Evolutionary conservation across 2,329 filamentous ascomycete genomes (phyloP).

Genomic region (Tolypocladium amazonense): DNA sequence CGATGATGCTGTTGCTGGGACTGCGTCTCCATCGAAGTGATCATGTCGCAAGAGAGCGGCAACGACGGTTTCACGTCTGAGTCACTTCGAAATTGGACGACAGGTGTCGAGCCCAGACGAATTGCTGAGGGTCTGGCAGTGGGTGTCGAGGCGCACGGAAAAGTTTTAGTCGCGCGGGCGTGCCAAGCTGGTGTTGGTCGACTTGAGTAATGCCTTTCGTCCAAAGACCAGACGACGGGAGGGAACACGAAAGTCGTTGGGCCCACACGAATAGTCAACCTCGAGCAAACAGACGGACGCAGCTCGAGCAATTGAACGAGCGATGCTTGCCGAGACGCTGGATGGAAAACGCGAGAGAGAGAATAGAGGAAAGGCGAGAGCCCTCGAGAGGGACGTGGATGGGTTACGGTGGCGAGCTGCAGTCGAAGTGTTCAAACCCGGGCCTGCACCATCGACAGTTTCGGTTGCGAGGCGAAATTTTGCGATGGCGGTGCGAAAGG

Average conservation of each 20-base stretch:
- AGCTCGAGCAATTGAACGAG: constrained; percentile 1
- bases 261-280: not conserved
- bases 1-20: constrained; percentile 5
- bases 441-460: not conserved
- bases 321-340: not conserved
- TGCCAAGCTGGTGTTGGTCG: not conserved
- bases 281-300: constrained; percentile 2
- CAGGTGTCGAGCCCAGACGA: no score
- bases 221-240: not conserved
- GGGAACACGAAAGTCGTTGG: not conserved
- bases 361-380: not conserved
- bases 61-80: not conserved
- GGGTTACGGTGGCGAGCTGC: not conserved
- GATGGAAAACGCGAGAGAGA: not conserved
- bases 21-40: constrained; percentile 10
- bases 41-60: not conserved
- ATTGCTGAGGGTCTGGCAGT: not conserved
- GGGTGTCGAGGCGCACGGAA: not conserved
- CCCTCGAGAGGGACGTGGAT: not conserved
- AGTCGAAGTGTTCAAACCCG: not conserved
- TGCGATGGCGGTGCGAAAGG: not conserved
- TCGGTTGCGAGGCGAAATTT: not conserved
- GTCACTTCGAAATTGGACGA: not conserved
- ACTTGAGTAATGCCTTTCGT: not conserved
- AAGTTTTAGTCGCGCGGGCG: not conserved